Percentiles rank a stretch among this genome's conserved stretches.
Conservation (phyloP, 257 asterid species). For the Nicotiana knightiana region DNA sequence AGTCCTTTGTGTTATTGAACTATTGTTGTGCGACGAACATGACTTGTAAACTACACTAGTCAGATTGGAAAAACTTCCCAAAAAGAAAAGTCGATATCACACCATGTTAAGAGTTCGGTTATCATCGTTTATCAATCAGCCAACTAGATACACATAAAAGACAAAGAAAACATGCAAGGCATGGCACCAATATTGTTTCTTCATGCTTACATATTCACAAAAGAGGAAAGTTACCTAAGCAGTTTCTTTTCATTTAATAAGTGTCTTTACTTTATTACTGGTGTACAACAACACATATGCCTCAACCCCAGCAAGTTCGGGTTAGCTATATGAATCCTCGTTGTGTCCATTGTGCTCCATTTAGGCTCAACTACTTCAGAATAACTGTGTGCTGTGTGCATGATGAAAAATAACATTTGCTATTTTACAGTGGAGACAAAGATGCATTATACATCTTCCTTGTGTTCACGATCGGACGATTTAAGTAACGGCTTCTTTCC, state of each 20-base stretch:
- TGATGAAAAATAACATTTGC: background rate
- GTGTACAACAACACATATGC: background rate
- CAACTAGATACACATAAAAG: background rate
- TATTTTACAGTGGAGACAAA: background rate
- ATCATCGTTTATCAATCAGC: background rate
- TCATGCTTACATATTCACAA: background rate
- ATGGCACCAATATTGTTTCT: background rate
- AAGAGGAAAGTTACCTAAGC: background rate
- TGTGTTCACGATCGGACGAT: conserved; percentile 28
- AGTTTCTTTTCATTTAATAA: background rate
- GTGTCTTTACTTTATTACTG: background rate
- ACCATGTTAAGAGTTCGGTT: too few relatives aligned
- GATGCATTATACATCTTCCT: conserved; percentile 19
- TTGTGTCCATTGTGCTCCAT: background rate
- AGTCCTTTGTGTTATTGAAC: too few relatives aligned
- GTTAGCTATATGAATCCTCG: background rate
- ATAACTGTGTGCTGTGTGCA: background rate
- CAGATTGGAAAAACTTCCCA: background rate
- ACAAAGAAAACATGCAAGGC: background rate
- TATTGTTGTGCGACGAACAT: background rate
- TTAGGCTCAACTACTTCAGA: background rate
- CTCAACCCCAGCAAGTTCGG: background rate
- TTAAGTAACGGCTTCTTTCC: conserved; percentile 52
- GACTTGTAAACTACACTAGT: background rate
- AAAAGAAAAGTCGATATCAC: background rate